Conservation (phyloP, 2,329 filamentous ascomycete genomes). For the Ophiocordyceps robertsii region DNA sequence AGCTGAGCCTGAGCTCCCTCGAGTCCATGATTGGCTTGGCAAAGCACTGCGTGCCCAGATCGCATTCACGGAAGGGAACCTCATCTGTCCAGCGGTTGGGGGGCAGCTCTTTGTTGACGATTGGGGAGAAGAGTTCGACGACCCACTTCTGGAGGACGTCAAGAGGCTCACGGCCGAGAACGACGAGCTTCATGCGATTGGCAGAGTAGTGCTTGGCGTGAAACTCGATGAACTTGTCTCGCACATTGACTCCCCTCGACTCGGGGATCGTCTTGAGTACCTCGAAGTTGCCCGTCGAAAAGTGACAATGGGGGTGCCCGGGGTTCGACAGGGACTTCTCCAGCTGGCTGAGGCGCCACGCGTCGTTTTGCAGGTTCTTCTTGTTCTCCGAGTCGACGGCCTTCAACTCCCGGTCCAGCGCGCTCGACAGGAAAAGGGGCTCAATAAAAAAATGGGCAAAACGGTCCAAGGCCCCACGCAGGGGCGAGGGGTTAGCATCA, state of each 20-base stretch:
- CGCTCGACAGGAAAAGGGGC: constrained; percentile 73
- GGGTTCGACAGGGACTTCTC: constrained; percentile 82
- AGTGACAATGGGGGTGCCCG: constrained; percentile 78
- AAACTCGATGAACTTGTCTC: constrained; percentile 86
- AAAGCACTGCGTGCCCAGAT: constrained; percentile 58
- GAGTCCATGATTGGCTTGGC: constrained; percentile 88
- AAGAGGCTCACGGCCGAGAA: constrained; percentile 68
- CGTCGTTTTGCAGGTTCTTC: constrained; percentile 88
- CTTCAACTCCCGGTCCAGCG: constrained; percentile 72
- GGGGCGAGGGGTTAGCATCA: constrained; percentile 40
- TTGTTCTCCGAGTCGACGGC: constrained; percentile 95
- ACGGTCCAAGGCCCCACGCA: constrained; percentile 75
- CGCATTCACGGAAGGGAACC: constrained; percentile 32
- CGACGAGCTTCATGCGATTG: constrained; percentile 84
- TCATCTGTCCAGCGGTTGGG: constrained; percentile 41
- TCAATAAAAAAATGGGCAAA: constrained; percentile 92
- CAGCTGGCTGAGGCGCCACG: constrained; percentile 77
- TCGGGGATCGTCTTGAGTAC: constrained; percentile 75
- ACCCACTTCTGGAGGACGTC: constrained; percentile 78
- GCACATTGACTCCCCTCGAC: constrained; percentile 66
- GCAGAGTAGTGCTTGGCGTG: constrained; percentile 83
- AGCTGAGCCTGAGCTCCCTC: constrained; percentile 64
- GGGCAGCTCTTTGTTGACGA: constrained; percentile 69
- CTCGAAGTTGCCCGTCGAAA: constrained; percentile 80
- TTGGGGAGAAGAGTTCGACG: constrained; percentile 64